Conservation (phyloP, 108 stramenopile genomes). For the Cylindrotheca closterium region DNA sequence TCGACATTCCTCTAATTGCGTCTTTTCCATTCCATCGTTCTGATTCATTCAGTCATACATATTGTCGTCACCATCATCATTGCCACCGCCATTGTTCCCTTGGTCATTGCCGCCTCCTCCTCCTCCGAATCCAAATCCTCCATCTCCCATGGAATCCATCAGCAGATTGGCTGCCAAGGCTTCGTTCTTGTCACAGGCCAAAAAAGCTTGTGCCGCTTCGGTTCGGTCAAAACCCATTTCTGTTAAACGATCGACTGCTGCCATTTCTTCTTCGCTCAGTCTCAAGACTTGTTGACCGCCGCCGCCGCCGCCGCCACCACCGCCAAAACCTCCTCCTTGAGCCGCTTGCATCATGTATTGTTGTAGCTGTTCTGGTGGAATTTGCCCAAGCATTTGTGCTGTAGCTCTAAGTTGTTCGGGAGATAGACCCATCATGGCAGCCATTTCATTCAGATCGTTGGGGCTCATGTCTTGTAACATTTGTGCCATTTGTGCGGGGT, state of each 20-base stretch:
- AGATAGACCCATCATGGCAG: conserved; percentile 89
- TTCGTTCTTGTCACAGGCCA: conserved; percentile 99
- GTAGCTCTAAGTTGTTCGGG: conserved; percentile 91
- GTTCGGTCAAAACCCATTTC: conserved; percentile 96
- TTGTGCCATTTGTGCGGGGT: conserved; percentile 86
- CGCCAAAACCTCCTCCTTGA: conserved; percentile 53
- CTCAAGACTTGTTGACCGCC: conserved; percentile 72
- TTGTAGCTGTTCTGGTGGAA: conserved; percentile 94
- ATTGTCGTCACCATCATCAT: conserved; percentile 56
- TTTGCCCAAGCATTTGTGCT: conserved; percentile 86
- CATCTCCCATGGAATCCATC: conserved; percentile 80
- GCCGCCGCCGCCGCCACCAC: conserved; percentile 45
- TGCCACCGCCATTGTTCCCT: conserved; percentile 39
- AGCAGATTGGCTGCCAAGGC: conserved; percentile 96
- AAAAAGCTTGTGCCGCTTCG: conserved; percentile 95
- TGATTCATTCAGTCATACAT: conserved; percentile 80
- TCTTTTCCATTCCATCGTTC: no score
- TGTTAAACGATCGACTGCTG: conserved; percentile 90
- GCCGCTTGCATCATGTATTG: conserved; percentile 85
- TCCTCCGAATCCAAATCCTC: conserved; percentile 47
- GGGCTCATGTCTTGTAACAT: conserved; percentile 88
- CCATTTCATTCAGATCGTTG: conserved; percentile 87
- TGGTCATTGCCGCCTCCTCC: conserved; percentile 44
- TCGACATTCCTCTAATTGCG: no score
- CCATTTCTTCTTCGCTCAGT: conserved; percentile 94